Evolutionary conservation across 441 rosid species (phyloP).

Genomic region (Jatropha multifida): DNA sequence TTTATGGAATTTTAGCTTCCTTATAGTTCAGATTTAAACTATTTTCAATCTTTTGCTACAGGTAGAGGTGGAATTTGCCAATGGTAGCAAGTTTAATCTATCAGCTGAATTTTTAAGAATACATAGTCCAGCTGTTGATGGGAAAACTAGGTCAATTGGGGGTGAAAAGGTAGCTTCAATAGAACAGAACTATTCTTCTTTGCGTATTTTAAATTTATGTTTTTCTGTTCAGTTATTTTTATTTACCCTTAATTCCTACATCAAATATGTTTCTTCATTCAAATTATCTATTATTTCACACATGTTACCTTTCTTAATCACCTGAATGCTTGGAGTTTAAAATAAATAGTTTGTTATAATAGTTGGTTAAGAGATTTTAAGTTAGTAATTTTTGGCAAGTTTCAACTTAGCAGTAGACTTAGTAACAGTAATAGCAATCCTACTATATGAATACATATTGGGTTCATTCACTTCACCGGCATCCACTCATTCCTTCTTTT

Average conservation of each 20-base stretch:
- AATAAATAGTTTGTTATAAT: background rate
- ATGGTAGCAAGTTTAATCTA: slow-evolving; percentile 61
- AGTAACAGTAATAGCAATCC: background rate
- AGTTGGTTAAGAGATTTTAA: background rate
- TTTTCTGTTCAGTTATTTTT: background rate
- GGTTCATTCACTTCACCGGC: background rate
- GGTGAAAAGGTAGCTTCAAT: slow-evolving; percentile 70
- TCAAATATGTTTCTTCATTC: background rate
- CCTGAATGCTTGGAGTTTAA: background rate
- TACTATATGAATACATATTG: background rate
- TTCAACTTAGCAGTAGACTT: background rate
- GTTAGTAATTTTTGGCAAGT: background rate
- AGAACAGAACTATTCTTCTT: background rate
- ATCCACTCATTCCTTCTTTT: background rate
- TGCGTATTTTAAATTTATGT: background rate
- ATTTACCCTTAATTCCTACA: background rate
- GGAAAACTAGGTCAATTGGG: slow-evolving; percentile 74
- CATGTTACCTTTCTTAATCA: background rate
- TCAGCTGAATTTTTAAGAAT: slow-evolving; percentile 80
- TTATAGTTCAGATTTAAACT: background rate
- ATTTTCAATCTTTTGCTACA: slow-evolving; percentile 28
- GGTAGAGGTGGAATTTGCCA: slow-evolving; percentile 81
- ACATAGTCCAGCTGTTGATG: slow-evolving; percentile 93
- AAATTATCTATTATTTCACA: background rate
- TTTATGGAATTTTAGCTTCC: background rate